phyloP scores from a whole-genome alignment of 345 rosid species.

The Eucalyptus cloeziana region DNA sequence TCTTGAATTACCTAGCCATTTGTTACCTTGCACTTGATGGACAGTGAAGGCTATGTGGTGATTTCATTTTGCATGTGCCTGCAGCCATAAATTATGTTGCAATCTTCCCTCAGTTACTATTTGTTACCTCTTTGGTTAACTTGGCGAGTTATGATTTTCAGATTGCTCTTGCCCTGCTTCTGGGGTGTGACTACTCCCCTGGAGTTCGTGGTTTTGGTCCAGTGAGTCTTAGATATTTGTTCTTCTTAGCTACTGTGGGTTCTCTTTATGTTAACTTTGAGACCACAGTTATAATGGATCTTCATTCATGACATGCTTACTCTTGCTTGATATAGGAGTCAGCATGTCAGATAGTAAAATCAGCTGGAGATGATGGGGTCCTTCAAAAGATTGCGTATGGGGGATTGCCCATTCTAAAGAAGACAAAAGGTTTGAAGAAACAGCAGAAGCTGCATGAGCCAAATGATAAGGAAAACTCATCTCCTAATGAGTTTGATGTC shows the following conservation, averaged over 20 bases:
- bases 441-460: constrained; percentile 6
- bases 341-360: constrained; percentile 71
- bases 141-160: background rate
- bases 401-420: constrained; percentile 44
- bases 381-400: constrained; percentile 45
- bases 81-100: background rate
- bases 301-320: background rate
- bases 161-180: constrained; percentile 81
- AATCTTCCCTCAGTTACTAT: background rate
- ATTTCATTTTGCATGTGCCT: background rate
- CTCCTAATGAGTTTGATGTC: constrained; percentile 7
- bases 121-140: background rate
- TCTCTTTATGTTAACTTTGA: background rate
- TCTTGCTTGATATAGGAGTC: constrained; percentile 38
- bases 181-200: constrained; percentile 82
- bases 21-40: background rate
- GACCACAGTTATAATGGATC: background rate
- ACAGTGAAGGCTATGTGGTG: background rate
- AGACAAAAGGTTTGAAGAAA: constrained; percentile 40
- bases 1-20: background rate
- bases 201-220: constrained; percentile 82
- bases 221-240: constrained; percentile 26
- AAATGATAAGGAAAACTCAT: constrained; percentile 12
- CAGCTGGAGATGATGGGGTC: constrained; percentile 48
- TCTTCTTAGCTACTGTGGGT: background rate